These are phyloP conservation scores for Annona squamosa DNA, from an alignment of 164 flowering plant genomes.

Conservation along the genomic window DNA sequence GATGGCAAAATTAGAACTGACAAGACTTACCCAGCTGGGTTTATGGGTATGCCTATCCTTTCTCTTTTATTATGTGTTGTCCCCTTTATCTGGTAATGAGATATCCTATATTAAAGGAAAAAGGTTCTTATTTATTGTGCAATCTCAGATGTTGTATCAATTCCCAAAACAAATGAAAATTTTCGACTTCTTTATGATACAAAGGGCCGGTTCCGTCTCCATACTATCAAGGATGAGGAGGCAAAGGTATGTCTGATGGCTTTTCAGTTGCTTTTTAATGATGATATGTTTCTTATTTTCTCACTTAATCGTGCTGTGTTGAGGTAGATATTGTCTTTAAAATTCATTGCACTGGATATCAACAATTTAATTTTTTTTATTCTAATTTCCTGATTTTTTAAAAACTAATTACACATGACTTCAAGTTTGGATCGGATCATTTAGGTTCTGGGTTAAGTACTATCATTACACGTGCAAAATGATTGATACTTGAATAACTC, in stretches of 20 bases:
- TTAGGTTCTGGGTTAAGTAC: too few species aligned
- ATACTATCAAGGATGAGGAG: constrained; percentile 69
- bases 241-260: constrained; percentile 44
- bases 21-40: constrained; percentile 52
- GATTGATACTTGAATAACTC: too few species aligned
- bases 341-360: too few species aligned
- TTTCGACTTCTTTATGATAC: constrained; percentile 81
- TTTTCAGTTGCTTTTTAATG: not conserved
- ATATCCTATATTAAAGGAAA: not conserved
- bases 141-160: constrained; percentile 59
- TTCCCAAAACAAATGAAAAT: constrained; percentile 73
- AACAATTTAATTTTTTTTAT: too few species aligned
- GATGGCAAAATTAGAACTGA: constrained; percentile 60
- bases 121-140: not conserved
- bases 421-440: too few species aligned
- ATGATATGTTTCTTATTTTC: not conserved
- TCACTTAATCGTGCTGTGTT: too few species aligned
- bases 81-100: not conserved
- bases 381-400: too few species aligned
- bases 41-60: constrained; percentile 42
- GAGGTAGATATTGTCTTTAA: too few species aligned
- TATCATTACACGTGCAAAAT: too few species aligned
- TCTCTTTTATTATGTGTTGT: not conserved
- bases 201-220: constrained; percentile 74
- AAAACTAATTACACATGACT: too few species aligned